These are phyloP conservation scores for Pyrus hybrid DNA, from an alignment of 331 rosid species.

Conservation along the genomic window DNA sequence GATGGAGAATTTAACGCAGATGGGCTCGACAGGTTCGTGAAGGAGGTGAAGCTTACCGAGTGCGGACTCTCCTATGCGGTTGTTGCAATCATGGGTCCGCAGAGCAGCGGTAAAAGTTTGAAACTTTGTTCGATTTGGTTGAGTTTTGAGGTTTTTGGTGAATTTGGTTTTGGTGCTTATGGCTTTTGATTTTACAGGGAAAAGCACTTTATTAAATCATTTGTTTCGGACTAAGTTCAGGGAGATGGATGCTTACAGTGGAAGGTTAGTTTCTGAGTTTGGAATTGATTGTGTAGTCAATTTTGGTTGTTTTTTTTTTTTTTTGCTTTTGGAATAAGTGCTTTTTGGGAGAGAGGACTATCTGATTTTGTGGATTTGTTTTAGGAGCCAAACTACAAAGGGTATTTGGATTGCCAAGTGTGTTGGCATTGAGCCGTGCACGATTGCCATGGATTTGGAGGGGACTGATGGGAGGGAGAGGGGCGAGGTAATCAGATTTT, in stretches of 20 bases:
- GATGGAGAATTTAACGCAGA: constrained; percentile 62
- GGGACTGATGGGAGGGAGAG: constrained; percentile 98
- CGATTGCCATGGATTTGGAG: constrained; percentile 97
- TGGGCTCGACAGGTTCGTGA: constrained; percentile 54
- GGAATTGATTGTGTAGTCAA: neutral
- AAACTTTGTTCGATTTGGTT: neutral
- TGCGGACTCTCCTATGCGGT: constrained; percentile 87
- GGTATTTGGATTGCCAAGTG: constrained; percentile 93
- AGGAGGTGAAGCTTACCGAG: constrained; percentile 25
- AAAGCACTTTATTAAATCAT: constrained; percentile 83
- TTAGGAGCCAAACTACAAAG: constrained; percentile 83
- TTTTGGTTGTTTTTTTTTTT: neutral
- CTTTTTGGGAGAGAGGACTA: too few species aligned
- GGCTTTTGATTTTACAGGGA: constrained; percentile 36
- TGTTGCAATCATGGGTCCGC: constrained; percentile 95
- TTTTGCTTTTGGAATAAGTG: neutral
- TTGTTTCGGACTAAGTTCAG: constrained; percentile 70
- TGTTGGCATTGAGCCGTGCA: constrained; percentile 71
- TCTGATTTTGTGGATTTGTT: neutral
- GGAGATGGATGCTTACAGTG: constrained; percentile 92
- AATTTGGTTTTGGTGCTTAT: neutral
- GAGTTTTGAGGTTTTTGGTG: neutral
- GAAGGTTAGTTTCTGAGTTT: constrained; percentile 49
- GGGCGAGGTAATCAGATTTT: constrained; percentile 61
- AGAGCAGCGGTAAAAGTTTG: constrained; percentile 61